Evolutionary conservation across 345 rosid species (phyloP).

Genomic region (Arabis alpina): DNA sequence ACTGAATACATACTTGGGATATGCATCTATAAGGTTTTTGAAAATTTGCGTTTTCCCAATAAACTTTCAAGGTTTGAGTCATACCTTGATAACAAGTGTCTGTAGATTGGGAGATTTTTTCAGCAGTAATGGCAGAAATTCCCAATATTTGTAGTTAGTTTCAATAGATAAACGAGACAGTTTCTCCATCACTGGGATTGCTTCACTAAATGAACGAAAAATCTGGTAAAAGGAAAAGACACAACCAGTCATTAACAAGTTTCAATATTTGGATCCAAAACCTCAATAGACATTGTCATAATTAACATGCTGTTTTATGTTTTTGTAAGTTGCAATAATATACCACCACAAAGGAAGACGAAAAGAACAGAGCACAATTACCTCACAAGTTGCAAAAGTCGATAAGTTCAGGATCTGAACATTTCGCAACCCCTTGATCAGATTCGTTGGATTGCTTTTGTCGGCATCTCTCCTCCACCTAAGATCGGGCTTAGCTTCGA

Average conservation of each 20-base stretch:
- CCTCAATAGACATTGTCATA: no score
- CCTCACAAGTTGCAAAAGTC: not conserved
- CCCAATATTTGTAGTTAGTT: not conserved
- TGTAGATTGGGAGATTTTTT: not conserved
- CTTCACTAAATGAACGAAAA: not conserved
- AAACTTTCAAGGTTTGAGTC: no score
- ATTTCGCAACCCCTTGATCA: slow-evolving; percentile 8
- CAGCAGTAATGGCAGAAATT: slow-evolving; percentile 4
- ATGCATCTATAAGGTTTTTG: no score
- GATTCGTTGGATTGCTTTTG: no score
- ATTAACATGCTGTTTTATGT: not conserved
- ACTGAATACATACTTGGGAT: no score
- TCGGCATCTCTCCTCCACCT: no score
- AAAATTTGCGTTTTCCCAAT: no score
- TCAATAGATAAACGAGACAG: not conserved
- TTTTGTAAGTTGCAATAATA: not conserved
- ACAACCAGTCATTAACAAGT: no score
- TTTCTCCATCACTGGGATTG: slow-evolving; percentile 10
- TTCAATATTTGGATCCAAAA: no score
- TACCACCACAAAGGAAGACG: not conserved
- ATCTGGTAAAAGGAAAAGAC: not conserved
- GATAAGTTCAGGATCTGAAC: slow-evolving; percentile 13
- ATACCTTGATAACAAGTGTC: slow-evolving; percentile 4
- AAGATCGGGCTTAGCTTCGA: not conserved
- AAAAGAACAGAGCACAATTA: not conserved